These are phyloP conservation scores for Yarrowia sp. DNA, from an alignment of 805 yeast genomes.

Conservation along the genomic window DNA sequence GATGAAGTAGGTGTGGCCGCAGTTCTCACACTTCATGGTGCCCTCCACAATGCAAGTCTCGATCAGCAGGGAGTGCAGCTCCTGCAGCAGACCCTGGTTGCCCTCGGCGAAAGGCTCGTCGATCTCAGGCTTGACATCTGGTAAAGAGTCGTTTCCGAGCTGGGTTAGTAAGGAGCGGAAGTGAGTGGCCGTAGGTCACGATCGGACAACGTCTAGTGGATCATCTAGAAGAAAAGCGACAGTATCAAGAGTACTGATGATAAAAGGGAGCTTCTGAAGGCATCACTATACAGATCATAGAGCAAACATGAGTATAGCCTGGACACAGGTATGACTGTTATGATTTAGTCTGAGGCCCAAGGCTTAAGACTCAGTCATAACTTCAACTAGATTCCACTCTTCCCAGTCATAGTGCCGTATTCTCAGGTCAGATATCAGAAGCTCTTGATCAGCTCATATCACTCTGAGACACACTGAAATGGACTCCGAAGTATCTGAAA, in stretches of 20 bases:
- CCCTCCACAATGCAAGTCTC: constrained; percentile 92
- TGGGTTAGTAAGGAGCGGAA: constrained; percentile 36
- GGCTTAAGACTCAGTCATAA: background rate
- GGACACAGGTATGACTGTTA: too few relatives aligned
- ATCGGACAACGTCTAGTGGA: too few relatives aligned
- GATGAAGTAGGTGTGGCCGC: constrained; percentile 86
- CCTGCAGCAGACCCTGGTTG: constrained; percentile 63
- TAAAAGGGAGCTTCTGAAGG: too few relatives aligned
- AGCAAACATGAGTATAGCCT: too few relatives aligned
- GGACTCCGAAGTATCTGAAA: too few relatives aligned
- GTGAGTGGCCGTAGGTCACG: background rate
- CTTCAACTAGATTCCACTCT: background rate
- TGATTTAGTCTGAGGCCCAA: too few relatives aligned
- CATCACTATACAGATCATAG: too few relatives aligned
- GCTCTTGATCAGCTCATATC: too few relatives aligned
- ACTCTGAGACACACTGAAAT: too few relatives aligned
- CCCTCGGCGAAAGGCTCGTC: constrained; percentile 59
- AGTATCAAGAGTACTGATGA: too few relatives aligned
- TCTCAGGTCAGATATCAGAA: too few relatives aligned
- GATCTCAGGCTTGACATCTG: constrained; percentile 51
- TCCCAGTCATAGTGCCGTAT: background rate
- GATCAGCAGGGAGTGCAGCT: constrained; percentile 76
- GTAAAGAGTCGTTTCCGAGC: constrained; percentile 62
- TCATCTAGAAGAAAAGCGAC: too few relatives aligned
- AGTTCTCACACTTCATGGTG: constrained; percentile 83